Evolutionary conservation across 2,329 filamentous ascomycete genomes (phyloP).

Genomic region (Hypoxylon sp.): DNA sequence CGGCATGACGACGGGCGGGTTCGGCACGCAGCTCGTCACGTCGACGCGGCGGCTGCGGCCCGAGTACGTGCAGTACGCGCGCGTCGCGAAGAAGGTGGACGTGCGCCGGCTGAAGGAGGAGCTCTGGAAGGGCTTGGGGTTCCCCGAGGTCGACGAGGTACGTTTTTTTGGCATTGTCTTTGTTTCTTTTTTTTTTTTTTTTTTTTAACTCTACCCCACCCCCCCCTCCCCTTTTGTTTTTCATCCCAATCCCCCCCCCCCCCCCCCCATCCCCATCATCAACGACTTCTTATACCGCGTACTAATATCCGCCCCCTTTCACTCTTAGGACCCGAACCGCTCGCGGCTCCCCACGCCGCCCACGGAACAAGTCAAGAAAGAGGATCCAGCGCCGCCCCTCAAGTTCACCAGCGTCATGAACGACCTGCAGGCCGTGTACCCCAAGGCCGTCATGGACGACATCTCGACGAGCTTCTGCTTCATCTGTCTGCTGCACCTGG

Average conservation of each 20-base stretch:
- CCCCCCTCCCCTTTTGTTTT: not conserved
- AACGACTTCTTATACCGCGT: slow-evolving; percentile 9
- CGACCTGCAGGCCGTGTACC: slow-evolving; percentile 85
- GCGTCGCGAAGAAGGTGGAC: slow-evolving; percentile 78
- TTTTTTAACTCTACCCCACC: slow-evolving; percentile 2
- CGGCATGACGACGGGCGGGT: slow-evolving; percentile 63
- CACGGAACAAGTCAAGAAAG: slow-evolving; percentile 44
- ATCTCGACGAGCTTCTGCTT: slow-evolving; percentile 96
- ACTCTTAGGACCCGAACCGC: slow-evolving; percentile 46
- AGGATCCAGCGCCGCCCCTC: slow-evolving; percentile 67
- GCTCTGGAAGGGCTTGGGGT: slow-evolving; percentile 74
- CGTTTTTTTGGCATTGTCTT: slow-evolving; percentile 43
- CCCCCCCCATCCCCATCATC: no score
- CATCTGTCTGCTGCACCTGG: slow-evolving; percentile 90
- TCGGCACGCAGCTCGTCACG: slow-evolving; percentile 76
- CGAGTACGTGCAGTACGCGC: slow-evolving; percentile 77
- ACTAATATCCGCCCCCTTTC: slow-evolving; percentile 11
- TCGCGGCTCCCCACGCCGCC: slow-evolving; percentile 50
- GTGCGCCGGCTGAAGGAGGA: slow-evolving; percentile 76
- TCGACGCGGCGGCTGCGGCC: slow-evolving; percentile 71
- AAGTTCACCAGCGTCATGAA: slow-evolving; percentile 96
- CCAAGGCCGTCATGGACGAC: slow-evolving; percentile 86
- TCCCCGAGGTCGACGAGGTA: slow-evolving; percentile 64
- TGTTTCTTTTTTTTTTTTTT: no score
- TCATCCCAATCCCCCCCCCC: not conserved